phyloP scores from a whole-genome alignment of 2,329 filamentous ascomycete species.

The Talaromyces islandicus region DNA sequence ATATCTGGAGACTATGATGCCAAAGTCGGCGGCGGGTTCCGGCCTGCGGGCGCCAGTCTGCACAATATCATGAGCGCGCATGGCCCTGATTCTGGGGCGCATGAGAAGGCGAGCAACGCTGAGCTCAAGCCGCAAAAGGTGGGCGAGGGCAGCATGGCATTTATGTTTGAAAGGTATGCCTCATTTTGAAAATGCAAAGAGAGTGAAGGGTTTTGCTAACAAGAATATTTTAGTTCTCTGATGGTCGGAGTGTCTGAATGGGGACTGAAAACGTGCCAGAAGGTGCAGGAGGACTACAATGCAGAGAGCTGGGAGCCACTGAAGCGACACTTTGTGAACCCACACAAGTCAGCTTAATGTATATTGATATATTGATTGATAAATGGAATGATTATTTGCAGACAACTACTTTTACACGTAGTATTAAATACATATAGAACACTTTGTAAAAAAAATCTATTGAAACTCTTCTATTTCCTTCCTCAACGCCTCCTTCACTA shows the following conservation, averaged over 20 bases:
- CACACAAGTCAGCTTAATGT: constrained; percentile 15
- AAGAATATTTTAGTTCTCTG: constrained; percentile 40
- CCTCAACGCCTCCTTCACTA: constrained; percentile 55
- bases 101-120: constrained; percentile 49
- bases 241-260: constrained; percentile 70
- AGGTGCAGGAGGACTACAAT: constrained; percentile 68
- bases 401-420: not conserved
- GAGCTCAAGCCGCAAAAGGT: constrained; percentile 52
- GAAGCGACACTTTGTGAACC: constrained; percentile 56
- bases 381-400: not conserved
- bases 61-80: constrained; percentile 70
- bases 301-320: constrained; percentile 73
- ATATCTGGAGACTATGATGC: constrained; percentile 58
- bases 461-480: constrained; percentile 43
- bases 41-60: constrained; percentile 55
- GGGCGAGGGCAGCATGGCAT: constrained; percentile 56
- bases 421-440: not conserved
- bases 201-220: not conserved
- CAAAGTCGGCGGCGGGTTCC: constrained; percentile 52
- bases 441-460: not conserved
- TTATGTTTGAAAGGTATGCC: constrained; percentile 56
- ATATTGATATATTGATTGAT: not conserved
- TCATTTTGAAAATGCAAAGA: not conserved
- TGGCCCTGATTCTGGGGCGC: constrained; percentile 52
- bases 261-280: constrained; percentile 64